phyloP scores from a whole-genome alignment of 257 asterid species.

The Phtheirospermum japonicum region DNA sequence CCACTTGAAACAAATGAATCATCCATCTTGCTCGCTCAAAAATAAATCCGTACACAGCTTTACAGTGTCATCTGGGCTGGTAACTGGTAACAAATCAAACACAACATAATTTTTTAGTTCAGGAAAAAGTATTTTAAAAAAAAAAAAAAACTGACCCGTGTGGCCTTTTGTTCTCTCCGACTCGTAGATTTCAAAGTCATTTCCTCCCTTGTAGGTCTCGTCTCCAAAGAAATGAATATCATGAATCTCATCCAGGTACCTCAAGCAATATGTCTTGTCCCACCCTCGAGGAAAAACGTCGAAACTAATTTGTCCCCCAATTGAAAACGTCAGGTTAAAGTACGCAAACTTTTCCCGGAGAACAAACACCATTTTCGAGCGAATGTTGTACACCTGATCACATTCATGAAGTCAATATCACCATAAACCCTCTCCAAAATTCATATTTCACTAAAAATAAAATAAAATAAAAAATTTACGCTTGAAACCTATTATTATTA shows the following conservation, averaged over 20 bases:
- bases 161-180: conserved; percentile 89
- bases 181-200: conserved; percentile 83
- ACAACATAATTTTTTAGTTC: conserved; percentile 2
- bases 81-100: conserved; percentile 45
- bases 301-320: conserved; percentile 97
- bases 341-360: conserved; percentile 84
- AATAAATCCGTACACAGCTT: conserved; percentile 63
- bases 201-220: conserved; percentile 99
- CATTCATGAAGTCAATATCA: conserved; percentile 24
- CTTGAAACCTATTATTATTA: no score
- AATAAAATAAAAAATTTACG: no score
- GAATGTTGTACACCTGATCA: conserved; percentile 71
- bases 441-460: no score
- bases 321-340: conserved; percentile 72
- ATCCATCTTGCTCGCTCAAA: conserved; percentile 46
- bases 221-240: conserved; percentile 96
- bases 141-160: conserved; percentile 56
- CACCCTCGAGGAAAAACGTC: conserved; percentile 96
- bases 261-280: conserved; percentile 98
- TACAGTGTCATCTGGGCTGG: conserved; percentile 76
- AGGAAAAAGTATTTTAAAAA: background rate
- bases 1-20: conserved; percentile 22
- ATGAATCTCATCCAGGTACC: conserved; percentile 70
- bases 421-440: no score
- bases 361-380: conserved; percentile 77